Percentiles rank a stretch among this genome's conserved stretches.
Conservation (phyloP, 441 rosid species). For the Eruca vesicaria region DNA sequence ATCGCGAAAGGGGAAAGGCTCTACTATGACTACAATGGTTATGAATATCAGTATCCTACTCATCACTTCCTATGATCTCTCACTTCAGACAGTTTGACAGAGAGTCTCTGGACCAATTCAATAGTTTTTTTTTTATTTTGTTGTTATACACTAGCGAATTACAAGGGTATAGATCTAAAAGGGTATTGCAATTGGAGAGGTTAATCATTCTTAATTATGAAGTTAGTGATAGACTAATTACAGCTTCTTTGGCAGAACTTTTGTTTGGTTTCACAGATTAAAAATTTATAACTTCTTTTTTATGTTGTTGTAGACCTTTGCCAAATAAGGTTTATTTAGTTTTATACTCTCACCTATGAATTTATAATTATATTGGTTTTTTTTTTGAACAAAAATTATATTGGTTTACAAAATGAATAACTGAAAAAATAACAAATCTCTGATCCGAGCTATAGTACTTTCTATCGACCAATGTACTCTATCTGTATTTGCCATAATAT, state of each 20-base stretch:
- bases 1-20: conserved; percentile 70
- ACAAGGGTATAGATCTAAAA: conserved; percentile 10
- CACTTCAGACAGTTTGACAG: conserved; percentile 35
- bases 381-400: too few species aligned
- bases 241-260: background rate
- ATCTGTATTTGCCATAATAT: background rate
- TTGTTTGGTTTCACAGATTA: background rate
- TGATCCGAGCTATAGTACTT: conserved; percentile 44
- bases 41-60: conserved; percentile 69
- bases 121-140: background rate
- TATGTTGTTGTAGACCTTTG: background rate
- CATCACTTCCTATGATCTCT: conserved; percentile 57
- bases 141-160: conserved; percentile 19
- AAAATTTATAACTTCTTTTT: background rate
- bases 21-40: conserved; percentile 68
- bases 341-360: background rate
- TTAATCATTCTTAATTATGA: conserved; percentile 6
- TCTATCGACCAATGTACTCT: background rate
- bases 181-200: conserved; percentile 18
- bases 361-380: background rate
- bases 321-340: background rate
- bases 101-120: conserved; percentile 17
- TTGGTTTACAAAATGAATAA: background rate
- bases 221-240: conserved; percentile 7
- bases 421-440: background rate